Conservation (phyloP, 2,329 filamentous ascomycete genomes). For the Aspergillus ochraceus region DNA sequence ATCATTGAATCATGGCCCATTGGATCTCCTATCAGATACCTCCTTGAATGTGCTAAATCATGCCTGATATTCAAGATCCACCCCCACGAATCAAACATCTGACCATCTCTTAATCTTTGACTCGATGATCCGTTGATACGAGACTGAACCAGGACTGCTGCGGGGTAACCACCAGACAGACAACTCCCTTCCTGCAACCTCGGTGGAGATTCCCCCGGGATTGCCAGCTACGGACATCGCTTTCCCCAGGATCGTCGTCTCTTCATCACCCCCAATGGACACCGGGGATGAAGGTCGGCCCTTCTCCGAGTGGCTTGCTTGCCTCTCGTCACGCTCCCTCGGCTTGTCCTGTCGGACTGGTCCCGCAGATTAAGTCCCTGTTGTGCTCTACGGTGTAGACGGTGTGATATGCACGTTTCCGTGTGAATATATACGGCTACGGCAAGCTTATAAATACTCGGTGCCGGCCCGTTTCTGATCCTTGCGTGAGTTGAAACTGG, state of each 20-base stretch:
- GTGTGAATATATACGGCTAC: not conserved
- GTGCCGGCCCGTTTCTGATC: not conserved
- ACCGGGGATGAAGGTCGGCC: conserved; percentile 21
- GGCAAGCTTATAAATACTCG: not conserved
- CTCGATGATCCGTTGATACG: no score
- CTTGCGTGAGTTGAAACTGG: not conserved
- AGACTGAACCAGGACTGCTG: not conserved
- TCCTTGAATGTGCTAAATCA: no score
- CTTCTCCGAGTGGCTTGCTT: conserved; percentile 25
- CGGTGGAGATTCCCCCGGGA: not conserved
- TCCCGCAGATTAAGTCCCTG: conserved; percentile 1
- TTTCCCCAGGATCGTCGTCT: conserved; percentile 1
- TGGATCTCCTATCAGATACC: no score
- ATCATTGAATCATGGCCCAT: no score
- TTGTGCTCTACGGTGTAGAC: not conserved
- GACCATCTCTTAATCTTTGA: no score
- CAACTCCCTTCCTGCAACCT: not conserved
- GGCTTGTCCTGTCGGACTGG: conserved; percentile 7
- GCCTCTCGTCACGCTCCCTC: conserved; percentile 3
- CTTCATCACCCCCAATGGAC: not conserved
- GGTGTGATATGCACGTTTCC: not conserved
- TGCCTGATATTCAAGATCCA: no score
- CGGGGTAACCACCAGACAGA: not conserved
- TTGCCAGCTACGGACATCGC: not conserved
- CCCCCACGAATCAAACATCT: no score